Percentiles rank a stretch among this genome's conserved stretches.
These are phyloP conservation scores for Auriscalpium orientale DNA, from an alignment of 768 basidiomycete genomes.

Conservation along the genomic window DNA sequence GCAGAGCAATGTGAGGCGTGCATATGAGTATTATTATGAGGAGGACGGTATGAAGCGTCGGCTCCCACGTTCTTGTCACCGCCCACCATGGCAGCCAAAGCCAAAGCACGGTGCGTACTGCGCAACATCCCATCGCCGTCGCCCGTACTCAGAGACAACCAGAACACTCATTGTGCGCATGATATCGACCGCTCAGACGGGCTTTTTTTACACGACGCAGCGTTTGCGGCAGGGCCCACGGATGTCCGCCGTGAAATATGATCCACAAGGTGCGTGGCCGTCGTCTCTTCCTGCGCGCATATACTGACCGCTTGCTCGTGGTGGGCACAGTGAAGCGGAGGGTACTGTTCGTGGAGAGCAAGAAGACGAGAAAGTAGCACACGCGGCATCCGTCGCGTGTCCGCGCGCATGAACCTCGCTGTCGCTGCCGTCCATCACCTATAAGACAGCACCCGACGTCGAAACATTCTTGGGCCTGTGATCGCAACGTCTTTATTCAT, in stretches of 20 bases:
- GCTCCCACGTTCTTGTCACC: background rate
- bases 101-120: constrained; percentile 47
- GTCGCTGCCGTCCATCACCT: no score
- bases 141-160: background rate
- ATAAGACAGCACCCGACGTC: no score
- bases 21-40: no score
- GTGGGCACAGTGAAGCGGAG: constrained; percentile 48
- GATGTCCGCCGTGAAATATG: constrained; percentile 87
- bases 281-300: background rate
- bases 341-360: constrained; percentile 75
- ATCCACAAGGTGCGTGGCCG: constrained; percentile 62
- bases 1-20: no score
- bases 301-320: background rate
- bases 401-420: no score
- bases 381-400: background rate
- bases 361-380: constrained; percentile 50
- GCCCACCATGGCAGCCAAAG: constrained; percentile 46
- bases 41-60: background rate
- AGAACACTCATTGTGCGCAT: constrained; percentile 84
- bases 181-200: constrained; percentile 87
- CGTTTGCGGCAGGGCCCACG: constrained; percentile 69
- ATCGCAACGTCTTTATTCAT: no score
- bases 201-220: constrained; percentile 84
- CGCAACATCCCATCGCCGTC: background rate
- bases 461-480: no score